These are phyloP conservation scores for Globomyces pollinis-pini DNA, from an alignment of 192 early-diverging fungal species.

Conservation along the genomic window DNA sequence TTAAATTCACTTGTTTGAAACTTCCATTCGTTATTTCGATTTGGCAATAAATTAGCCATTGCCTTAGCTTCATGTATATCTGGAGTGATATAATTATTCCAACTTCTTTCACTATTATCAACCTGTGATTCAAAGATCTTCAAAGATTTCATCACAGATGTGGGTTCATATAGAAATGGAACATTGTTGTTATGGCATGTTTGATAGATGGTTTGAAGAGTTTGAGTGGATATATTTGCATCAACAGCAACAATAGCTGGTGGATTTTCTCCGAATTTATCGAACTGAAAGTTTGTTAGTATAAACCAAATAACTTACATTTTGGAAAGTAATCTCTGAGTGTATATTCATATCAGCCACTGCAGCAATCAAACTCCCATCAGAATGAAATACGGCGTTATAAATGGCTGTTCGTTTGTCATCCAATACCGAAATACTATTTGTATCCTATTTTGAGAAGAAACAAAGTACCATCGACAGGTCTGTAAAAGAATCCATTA, in stretches of 20 bases:
- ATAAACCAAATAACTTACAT: not conserved
- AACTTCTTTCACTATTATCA: too few species aligned
- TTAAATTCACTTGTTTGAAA: not conserved
- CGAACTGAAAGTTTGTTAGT: not conserved
- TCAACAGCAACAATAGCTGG: conserved; percentile 63
- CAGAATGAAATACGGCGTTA: conserved; percentile 62
- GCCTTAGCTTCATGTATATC: conserved; percentile 4
- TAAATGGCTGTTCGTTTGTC: conserved; percentile 67
- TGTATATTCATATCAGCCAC: conserved; percentile 93
- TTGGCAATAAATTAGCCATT: not conserved
- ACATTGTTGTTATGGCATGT: conserved; percentile 13
- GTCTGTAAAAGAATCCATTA: conserved; percentile 44
- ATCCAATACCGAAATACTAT: not conserved
- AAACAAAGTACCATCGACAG: conserved; percentile 40
- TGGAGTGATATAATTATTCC: conserved; percentile 3
- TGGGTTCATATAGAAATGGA: conserved; percentile 78
- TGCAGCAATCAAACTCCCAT: conserved; percentile 69
- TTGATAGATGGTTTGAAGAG: conserved; percentile 37
- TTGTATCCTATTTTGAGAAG: conserved; percentile 25
- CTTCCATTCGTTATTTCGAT: not conserved
- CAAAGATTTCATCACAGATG: conserved; percentile 74
- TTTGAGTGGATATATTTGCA: conserved; percentile 54
- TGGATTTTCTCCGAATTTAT: not conserved
- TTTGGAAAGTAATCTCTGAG: conserved; percentile 23
- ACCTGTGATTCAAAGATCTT: conserved; percentile 26